These are phyloP conservation scores for Stagonosporopsis vannaccii DNA, from an alignment of 2,329 filamentous ascomycete species.

Conservation along the genomic window DNA sequence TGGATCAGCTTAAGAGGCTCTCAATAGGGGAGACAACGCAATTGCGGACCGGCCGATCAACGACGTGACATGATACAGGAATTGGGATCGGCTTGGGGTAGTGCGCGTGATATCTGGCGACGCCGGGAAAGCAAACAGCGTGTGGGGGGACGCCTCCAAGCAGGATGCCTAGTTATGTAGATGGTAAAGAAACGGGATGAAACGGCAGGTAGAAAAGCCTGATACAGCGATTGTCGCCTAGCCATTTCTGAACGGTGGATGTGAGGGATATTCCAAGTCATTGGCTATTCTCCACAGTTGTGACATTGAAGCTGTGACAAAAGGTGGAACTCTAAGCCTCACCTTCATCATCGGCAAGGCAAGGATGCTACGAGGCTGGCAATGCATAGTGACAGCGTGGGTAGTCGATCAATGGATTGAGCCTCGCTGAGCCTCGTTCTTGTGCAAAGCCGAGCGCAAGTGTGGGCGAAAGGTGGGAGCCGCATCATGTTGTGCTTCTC, in stretches of 20 bases:
- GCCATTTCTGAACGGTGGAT: conserved; percentile 1
- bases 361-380: neutral
- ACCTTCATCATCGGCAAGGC: neutral
- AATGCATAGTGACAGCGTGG: neutral
- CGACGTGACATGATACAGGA: neutral
- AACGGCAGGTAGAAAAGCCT: conserved; percentile 1
- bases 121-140: neutral
- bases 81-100: neutral
- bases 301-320: conserved; percentile 4
- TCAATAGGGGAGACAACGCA: neutral
- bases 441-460: neutral
- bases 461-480: neutral
- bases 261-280: conserved; percentile 4
- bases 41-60: conserved; percentile 2
- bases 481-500: neutral
- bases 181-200: neutral
- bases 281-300: conserved; percentile 1
- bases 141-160: neutral
- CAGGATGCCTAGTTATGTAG: conserved; percentile 3
- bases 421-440: conserved; percentile 5
- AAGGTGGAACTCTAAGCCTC: conserved; percentile 1
- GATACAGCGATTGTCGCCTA: conserved; percentile 3
- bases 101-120: neutral
- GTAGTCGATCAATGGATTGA: neutral
- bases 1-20: neutral